Base-by-base conservation (phyloP, 805 yeast genomes). In the Metahyphopichia silvanorum region DNA sequence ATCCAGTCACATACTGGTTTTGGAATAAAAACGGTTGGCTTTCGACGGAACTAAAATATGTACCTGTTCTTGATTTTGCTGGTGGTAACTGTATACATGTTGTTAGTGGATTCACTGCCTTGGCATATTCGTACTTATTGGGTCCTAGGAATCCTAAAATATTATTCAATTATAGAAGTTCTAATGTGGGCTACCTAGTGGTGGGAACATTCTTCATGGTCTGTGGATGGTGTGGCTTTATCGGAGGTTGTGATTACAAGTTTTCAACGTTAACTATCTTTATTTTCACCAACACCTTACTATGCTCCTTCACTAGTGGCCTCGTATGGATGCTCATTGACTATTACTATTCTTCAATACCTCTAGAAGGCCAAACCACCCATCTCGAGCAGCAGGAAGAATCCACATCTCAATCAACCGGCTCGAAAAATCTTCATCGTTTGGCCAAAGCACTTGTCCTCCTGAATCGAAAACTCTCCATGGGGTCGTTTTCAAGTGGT, bases 21-120 rank as follows among this genome's bases (percentile, higher is more conserved):
- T 66, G 73, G 73, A 66, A 65, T 40, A 34, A 42, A 15, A 51
- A 63, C 30, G 73, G 73, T 7, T 66, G 71, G 71, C 51, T 66
- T 4, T 60, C 68, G 1, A 46, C 56, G 1, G 64, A 63, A 33
- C 44, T 51, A 12, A 37, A 42, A 11, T 46, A 37, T 20, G 38
- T 60, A 3, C 70, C 71, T 0, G 71, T 65, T 3, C 46, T 65
- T 8, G 73, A 66, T 40, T 66, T 66, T 49, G 71, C 73, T 5
- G 73, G 73, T 8, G 73, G 71, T 8, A 60, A 54, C 27, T 62
- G 69, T 40, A 55, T 66, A n/a, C 73, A 66, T 37, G 47, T 65
- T 21, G 69, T 66, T 4, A 59, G 70, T 42, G 73, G 73, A n/a
- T 64, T 66, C 34, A 66, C 73, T 7, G 54, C 65, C 3, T 52